Conservation (phyloP, 768 basidiomycete genomes). For the Lyophyllum semitale region DNA sequence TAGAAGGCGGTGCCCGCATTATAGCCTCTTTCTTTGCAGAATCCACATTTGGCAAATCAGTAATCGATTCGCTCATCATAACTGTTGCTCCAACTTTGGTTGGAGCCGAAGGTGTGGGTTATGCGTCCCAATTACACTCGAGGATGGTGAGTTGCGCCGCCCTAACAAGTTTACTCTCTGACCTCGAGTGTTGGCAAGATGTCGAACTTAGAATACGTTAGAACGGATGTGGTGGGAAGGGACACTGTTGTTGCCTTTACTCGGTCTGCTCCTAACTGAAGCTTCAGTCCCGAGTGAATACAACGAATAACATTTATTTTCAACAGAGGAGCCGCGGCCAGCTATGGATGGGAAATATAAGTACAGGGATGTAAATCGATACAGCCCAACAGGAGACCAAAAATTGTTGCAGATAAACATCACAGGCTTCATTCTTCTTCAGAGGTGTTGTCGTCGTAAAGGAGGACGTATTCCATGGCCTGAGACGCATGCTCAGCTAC, state of each 20-base stretch:
- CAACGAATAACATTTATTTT: not conserved
- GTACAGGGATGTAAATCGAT: not conserved
- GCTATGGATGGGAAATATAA: not conserved
- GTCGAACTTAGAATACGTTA: constrained; percentile 26
- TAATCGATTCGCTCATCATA: constrained; percentile 76
- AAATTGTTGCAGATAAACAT: not conserved
- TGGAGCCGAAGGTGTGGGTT: constrained; percentile 69
- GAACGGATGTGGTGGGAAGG: constrained; percentile 34
- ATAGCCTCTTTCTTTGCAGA: constrained; percentile 69
- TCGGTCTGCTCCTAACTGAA: not conserved
- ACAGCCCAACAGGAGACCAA: not conserved
- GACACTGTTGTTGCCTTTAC: constrained; percentile 34
- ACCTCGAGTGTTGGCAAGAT: not conserved
- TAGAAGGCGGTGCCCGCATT: constrained; percentile 89
- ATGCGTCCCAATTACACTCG: constrained; percentile 28
- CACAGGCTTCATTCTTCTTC: constrained; percentile 42
- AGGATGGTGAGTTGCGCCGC: constrained; percentile 15
- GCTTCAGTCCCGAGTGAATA: not conserved
- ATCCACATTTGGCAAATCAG: constrained; percentile 19
- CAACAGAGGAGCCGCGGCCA: not conserved
- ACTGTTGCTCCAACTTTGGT: constrained; percentile 89
- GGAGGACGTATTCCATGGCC: constrained; percentile 64
- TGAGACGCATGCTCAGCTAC: constrained; percentile 26
- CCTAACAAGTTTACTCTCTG: not conserved
- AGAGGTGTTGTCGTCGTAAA: constrained; percentile 67